phyloP scores from a whole-genome alignment of 1,284 basidiomycete species.

The Marasmius sp. region DNA sequence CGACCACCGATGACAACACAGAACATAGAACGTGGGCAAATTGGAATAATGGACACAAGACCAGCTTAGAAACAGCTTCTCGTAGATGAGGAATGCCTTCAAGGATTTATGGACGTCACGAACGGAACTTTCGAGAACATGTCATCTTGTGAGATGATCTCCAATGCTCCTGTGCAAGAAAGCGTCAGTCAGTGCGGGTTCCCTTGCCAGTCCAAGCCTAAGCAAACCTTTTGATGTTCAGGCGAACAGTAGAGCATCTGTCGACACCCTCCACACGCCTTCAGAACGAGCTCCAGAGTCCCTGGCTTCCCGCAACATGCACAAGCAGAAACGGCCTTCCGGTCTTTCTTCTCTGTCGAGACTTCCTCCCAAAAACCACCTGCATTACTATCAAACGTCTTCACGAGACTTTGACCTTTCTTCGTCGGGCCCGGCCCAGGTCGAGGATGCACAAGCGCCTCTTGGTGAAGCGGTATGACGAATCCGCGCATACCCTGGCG shows the following conservation, averaged over 20 bases:
- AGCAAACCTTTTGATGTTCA: neutral
- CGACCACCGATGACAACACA: no score
- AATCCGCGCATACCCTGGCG: conserved; percentile 25
- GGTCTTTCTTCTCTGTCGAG: neutral
- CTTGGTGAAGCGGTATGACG: conserved; percentile 20
- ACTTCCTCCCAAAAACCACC: conserved; percentile 25
- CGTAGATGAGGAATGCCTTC: no score
- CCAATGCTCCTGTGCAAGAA: neutral
- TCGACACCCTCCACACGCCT: neutral
- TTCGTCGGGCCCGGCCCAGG: conserved; percentile 12
- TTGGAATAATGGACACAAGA: no score
- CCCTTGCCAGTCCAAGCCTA: neutral
- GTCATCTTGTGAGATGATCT: neutral
- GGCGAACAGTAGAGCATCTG: neutral
- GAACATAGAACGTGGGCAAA: no score
- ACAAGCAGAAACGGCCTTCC: neutral
- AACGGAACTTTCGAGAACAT: no score
- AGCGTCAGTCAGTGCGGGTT: neutral
- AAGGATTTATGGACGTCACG: no score
- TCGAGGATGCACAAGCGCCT: conserved; percentile 5
- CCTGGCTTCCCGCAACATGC: neutral
- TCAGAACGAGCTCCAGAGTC: neutral
- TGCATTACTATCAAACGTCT: conserved; percentile 15
- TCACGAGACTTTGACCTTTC: conserved; percentile 19
- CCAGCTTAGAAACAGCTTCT: no score